Evolutionary conservation across 2,329 filamentous ascomycete genomes (phyloP).

Genomic region (Microdochium paspali): DNA sequence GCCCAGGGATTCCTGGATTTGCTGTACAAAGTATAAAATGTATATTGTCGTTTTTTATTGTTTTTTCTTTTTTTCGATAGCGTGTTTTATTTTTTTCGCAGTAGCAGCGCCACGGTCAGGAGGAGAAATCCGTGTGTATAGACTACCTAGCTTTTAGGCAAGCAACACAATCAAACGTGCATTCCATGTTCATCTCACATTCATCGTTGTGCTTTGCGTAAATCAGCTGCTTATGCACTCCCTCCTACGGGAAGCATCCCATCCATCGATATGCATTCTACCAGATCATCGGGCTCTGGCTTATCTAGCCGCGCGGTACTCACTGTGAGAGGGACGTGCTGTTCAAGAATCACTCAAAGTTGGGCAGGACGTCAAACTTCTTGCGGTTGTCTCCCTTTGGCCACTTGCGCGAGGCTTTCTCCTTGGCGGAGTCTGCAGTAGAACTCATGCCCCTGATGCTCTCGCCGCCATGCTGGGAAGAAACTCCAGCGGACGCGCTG

Average conservation of each 20-base stretch:
- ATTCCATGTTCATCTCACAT: too few relatives aligned
- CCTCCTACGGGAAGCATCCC: too few relatives aligned
- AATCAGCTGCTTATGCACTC: too few relatives aligned
- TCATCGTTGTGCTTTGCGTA: too few relatives aligned
- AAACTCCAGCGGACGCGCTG: neutral
- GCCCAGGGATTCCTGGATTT: conserved; percentile 88
- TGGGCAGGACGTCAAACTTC: neutral
- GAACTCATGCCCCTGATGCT: too few relatives aligned
- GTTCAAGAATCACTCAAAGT: neutral
- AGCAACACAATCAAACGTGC: neutral
- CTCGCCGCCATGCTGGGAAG: neutral
- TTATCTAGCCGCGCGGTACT: too few relatives aligned
- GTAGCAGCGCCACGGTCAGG: neutral
- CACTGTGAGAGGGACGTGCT: too few relatives aligned
- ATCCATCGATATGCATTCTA: too few relatives aligned
- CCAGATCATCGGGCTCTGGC: too few relatives aligned
- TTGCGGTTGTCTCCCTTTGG: neutral
- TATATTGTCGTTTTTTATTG: neutral
- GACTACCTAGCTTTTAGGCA: neutral
- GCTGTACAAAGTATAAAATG: conserved; percentile 56
- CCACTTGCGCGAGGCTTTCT: neutral
- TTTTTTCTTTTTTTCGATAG: neutral
- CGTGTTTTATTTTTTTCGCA: neutral
- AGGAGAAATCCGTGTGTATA: neutral
- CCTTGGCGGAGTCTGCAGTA: neutral